Conservation (phyloP, 345 rosid genomes). For the Combretum micranthum region DNA sequence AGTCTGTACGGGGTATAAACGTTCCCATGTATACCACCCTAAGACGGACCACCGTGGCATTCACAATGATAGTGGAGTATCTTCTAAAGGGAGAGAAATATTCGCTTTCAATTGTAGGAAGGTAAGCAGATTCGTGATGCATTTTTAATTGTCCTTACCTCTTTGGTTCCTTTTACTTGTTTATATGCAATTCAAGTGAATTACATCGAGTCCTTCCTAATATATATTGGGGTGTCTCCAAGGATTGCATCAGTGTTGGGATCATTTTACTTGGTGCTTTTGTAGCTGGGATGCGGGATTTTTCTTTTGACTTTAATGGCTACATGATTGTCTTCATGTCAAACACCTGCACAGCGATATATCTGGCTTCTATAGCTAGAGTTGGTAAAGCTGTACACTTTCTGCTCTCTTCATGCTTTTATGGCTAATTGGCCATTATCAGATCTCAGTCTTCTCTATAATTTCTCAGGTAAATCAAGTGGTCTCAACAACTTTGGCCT, state of each 20-base stretch:
- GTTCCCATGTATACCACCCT: slow-evolving; percentile 83
- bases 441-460: slow-evolving; percentile 1
- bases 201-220: neutral
- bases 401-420: neutral
- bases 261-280: slow-evolving; percentile 53
- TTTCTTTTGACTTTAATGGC: slow-evolving; percentile 67
- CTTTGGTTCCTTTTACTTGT: too few relatives aligned
- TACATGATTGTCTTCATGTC: slow-evolving; percentile 63
- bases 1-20: slow-evolving; percentile 65
- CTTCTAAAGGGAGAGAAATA: slow-evolving; percentile 48
- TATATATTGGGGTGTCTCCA: slow-evolving; percentile 22
- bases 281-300: slow-evolving; percentile 68
- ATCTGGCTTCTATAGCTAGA: slow-evolving; percentile 62
- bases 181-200: too few relatives aligned
- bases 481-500: slow-evolving; percentile 66
- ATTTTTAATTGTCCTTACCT: too few relatives aligned
- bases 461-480: slow-evolving; percentile 43
- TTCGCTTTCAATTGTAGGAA: slow-evolving; percentile 39
- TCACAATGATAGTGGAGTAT: slow-evolving; percentile 65
- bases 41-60: slow-evolving; percentile 59
- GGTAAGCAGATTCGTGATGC: slow-evolving; percentile 22
- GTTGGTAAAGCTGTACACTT: slow-evolving; percentile 25
- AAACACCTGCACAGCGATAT: slow-evolving; percentile 60
- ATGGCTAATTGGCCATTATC: neutral
- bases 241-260: slow-evolving; percentile 58